A percentile compares a stretch with the other conserved stretches of the same genome.
These are phyloP conservation scores for Yamadazyma atlantica DNA, from an alignment of 1,139 yeast genomes.

Conservation along the genomic window DNA sequence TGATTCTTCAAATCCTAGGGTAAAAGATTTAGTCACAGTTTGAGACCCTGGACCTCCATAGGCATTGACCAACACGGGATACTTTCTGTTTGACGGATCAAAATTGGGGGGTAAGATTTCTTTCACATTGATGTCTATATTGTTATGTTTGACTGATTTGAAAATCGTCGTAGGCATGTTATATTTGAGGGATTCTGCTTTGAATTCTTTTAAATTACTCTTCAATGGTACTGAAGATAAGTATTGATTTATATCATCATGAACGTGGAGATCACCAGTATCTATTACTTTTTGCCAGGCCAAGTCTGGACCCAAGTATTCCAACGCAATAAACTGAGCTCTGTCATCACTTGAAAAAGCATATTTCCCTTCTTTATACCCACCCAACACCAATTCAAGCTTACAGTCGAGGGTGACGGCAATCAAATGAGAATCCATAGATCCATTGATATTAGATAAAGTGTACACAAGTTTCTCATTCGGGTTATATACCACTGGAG, in stretches of 20 bases:
- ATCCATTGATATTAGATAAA: slow-evolving; percentile 49
- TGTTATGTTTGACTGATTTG: slow-evolving; percentile 48
- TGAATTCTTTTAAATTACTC: slow-evolving; percentile 11
- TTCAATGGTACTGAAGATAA: slow-evolving; percentile 7
- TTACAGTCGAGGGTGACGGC: slow-evolving; percentile 23
- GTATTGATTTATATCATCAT: slow-evolving; percentile 9
- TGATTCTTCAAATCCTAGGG: slow-evolving; percentile 66
- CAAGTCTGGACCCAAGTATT: slow-evolving; percentile 61
- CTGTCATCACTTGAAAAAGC: slow-evolving; percentile 48
- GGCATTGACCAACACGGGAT: slow-evolving; percentile 79
- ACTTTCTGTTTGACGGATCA: slow-evolving; percentile 48
- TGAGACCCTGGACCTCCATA: slow-evolving; percentile 98
- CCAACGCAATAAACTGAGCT: slow-evolving; percentile 54
- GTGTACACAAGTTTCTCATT: slow-evolving; percentile 59
- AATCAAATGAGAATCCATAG: slow-evolving; percentile 31
- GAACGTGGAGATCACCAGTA: slow-evolving; percentile 32
- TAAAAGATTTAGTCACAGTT: slow-evolving; percentile 54
- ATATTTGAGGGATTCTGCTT: slow-evolving; percentile 21
- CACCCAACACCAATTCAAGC: slow-evolving; percentile 21
- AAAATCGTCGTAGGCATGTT: slow-evolving; percentile 58
- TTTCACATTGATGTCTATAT: slow-evolving; percentile 57
- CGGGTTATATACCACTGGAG: slow-evolving; percentile 54
- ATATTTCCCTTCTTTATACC: slow-evolving; percentile 28
- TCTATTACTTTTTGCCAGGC: slow-evolving; percentile 67
- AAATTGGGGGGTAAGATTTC: slow-evolving; percentile 78